Evolutionary conservation across 2,329 filamentous ascomycete species (phyloP).

Genomic region (Fusarium longipes): DNA sequence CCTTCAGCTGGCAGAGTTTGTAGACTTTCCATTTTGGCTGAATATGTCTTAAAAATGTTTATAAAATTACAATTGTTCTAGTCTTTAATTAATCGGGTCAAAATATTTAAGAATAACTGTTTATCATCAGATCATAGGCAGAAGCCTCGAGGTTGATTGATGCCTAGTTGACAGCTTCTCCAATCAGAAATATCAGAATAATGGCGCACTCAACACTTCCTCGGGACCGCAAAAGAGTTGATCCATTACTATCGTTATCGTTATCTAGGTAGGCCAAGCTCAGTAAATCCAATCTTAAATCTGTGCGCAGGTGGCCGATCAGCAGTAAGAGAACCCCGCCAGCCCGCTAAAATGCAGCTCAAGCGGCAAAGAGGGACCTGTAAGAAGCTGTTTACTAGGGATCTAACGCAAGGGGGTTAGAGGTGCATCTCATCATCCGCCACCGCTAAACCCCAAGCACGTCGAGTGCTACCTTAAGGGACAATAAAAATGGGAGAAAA

Average conservation of each 20-base stretch:
- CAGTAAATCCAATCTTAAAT: conserved; percentile 5
- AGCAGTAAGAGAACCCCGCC: not conserved
- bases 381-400: not conserved
- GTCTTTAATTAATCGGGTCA: too few species aligned
- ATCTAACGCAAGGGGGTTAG: not conserved
- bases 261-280: not conserved
- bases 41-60: too few species aligned
- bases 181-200: not conserved
- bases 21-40: not conserved
- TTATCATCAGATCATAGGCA: too few species aligned
- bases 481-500: not conserved
- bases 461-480: not conserved
- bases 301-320: not conserved
- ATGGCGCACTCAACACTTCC: not conserved
- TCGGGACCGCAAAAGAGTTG: not conserved
- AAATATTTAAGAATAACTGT: too few species aligned
- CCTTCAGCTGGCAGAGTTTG: not conserved
- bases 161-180: not conserved
- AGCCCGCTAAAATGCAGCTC: not conserved
- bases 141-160: too few species aligned
- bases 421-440: not conserved
- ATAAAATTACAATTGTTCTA: too few species aligned
- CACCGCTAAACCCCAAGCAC: conserved; percentile 2
- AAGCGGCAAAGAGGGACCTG: conserved; percentile 1
- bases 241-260: not conserved